Percentiles rank a stretch among this genome's conserved stretches.
Evolutionary conservation across 2,329 filamentous ascomycete genomes (phyloP).

Genomic region (Clarireedia paspali): DNA sequence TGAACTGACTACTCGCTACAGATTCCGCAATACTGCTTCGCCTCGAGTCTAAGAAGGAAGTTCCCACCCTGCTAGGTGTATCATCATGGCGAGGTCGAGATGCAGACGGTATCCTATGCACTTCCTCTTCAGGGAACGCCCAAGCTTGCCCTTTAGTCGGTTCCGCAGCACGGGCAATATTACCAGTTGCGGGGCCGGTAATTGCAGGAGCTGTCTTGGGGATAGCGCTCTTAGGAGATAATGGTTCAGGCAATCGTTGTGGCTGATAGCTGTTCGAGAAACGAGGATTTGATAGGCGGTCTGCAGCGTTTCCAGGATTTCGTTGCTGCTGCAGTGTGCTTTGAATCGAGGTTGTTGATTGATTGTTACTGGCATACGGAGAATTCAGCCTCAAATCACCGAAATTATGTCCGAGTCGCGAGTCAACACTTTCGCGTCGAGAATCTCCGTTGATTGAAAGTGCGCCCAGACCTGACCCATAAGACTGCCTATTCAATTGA

Average conservation of each 20-base stretch:
- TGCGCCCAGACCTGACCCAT: slow-evolving; percentile 8
- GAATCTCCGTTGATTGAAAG: slow-evolving; percentile 35
- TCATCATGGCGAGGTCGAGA: slow-evolving; percentile 41
- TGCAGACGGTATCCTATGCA: slow-evolving; percentile 42
- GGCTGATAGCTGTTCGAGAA: slow-evolving; percentile 61
- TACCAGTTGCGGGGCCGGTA: slow-evolving; percentile 58
- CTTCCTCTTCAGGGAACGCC: slow-evolving; percentile 72
- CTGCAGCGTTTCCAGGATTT: slow-evolving; percentile 42
- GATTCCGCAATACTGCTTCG: slow-evolving; percentile 73
- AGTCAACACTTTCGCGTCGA: slow-evolving; percentile 72
- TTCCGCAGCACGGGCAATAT: slow-evolving; percentile 63
- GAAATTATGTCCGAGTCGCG: slow-evolving; percentile 66
- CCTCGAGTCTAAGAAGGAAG: slow-evolving; percentile 49
- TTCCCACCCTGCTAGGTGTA: slow-evolving; percentile 26
- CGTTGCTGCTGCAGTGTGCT: slow-evolving; percentile 61
- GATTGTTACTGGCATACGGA: slow-evolving; percentile 70
- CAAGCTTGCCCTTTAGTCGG: slow-evolving; percentile 78
- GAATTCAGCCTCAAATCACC: slow-evolving; percentile 61
- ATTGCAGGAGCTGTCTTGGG: slow-evolving; percentile 67
- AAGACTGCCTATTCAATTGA: slow-evolving; percentile 18
- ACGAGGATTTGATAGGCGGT: slow-evolving; percentile 42
- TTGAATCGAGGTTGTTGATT: slow-evolving; percentile 68
- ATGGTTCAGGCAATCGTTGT: slow-evolving; percentile 34
- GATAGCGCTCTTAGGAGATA: slow-evolving; percentile 24
- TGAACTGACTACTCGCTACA: slow-evolving; percentile 72